Percentiles rank a stretch among this genome's conserved stretches.
Conservation (phyloP, 257 asterid species). For the Eustoma russellianum region DNA sequence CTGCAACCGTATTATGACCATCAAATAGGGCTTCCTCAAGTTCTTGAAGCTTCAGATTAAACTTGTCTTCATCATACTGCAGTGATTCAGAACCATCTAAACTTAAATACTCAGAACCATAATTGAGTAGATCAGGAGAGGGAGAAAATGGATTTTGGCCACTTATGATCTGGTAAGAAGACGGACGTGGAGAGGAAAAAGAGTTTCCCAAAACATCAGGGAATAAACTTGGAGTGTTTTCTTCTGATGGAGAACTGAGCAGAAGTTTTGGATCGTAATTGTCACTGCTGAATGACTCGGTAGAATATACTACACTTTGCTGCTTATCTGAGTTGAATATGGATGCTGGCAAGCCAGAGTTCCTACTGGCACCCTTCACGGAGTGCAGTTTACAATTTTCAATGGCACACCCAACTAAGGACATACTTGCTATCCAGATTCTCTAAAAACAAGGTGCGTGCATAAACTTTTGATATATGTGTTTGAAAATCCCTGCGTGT, state of each 20-base stretch:
- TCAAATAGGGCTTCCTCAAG: constrained; percentile 75
- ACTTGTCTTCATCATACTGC: constrained; percentile 42
- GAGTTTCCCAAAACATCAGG: constrained; percentile 29
- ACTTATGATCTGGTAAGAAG: constrained; percentile 19
- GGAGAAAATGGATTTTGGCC: constrained; percentile 17
- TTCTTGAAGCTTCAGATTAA: constrained; percentile 73
- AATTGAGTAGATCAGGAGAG: constrained; percentile 19
- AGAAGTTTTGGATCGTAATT: constrained; percentile 45
- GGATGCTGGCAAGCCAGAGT: constrained; percentile 28
- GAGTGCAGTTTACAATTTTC: constrained; percentile 41
- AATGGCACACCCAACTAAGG: constrained; percentile 50
- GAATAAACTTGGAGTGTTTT: constrained; percentile 23
- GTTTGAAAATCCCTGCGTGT: constrained; percentile 1
- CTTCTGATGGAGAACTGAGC: constrained; percentile 56
- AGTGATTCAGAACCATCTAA: constrained; percentile 30
- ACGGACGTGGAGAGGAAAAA: constrained; percentile 21
- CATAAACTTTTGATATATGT: neutral
- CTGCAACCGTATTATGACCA: constrained; percentile 27
- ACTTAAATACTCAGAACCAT: constrained; percentile 29
- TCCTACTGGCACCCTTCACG: constrained; percentile 28
- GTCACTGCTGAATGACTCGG: constrained; percentile 43
- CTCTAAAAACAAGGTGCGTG: neutral
- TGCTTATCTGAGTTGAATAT: constrained; percentile 30
- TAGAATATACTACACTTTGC: constrained; percentile 32
- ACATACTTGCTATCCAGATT: constrained; percentile 37